These are phyloP conservation scores for Malbranchea zuffiana DNA, from an alignment of 2,329 filamentous ascomycete species.

Conservation along the genomic window DNA sequence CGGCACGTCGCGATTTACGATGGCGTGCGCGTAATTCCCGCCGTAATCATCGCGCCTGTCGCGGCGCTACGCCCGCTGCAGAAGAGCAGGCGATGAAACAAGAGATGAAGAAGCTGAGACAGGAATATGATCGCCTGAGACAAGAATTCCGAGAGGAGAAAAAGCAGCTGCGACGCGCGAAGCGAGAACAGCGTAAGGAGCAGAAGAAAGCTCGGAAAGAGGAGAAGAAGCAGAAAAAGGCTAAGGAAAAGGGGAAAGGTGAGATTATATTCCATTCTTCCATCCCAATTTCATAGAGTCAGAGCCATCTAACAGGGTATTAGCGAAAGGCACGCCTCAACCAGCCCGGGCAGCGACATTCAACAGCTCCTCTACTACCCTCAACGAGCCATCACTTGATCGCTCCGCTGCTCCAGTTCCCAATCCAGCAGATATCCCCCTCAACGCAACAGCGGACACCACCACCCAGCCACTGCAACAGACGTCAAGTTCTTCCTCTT, in stretches of 20 bases:
- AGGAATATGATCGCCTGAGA: conserved; percentile 28
- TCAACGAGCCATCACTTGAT: background rate
- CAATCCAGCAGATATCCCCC: background rate
- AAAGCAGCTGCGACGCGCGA: conserved; percentile 17
- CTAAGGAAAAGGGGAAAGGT: conserved; percentile 8
- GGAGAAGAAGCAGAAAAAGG: conserved; percentile 10
- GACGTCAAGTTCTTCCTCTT: too few relatives aligned
- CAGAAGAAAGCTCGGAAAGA: conserved; percentile 11
- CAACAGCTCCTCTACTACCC: background rate
- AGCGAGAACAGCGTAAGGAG: conserved; percentile 15
- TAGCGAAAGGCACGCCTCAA: background rate
- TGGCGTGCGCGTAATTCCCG: background rate
- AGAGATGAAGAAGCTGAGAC: conserved; percentile 28
- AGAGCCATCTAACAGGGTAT: background rate
- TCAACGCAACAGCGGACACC: background rate
- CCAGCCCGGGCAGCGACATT: background rate
- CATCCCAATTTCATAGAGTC: background rate
- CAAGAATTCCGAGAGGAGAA: conserved; percentile 21
- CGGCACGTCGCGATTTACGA: conserved; percentile 10
- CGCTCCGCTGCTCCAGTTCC: background rate
- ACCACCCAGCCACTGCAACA: too few relatives aligned
- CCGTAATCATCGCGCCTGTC: background rate
- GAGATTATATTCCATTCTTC: background rate
- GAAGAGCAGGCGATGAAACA: conserved; percentile 27
- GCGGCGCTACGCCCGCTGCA: conserved; percentile 13